Percentiles rank a stretch among this genome's conserved stretches.
Conservation (phyloP, 208 protist genomes). For the Crithidia brevicula region DNA sequence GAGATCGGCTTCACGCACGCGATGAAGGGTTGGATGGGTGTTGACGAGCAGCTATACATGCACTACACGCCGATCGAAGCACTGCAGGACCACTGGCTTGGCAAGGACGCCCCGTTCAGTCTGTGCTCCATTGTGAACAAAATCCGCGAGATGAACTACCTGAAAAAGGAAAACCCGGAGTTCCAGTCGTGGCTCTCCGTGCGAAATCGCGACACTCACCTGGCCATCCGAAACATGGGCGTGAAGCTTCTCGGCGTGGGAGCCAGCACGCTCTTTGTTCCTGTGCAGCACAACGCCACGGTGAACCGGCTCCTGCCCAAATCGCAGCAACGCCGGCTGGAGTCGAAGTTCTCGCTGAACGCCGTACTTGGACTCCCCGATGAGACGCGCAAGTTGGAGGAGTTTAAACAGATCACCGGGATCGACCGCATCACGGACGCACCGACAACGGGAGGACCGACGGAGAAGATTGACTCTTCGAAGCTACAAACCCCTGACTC, state of each 20-base stretch:
- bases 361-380: conserved; percentile 80
- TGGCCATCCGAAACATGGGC: conserved; percentile 83
- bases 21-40: conserved; percentile 86
- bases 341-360: conserved; percentile 79
- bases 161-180: conserved; percentile 88
- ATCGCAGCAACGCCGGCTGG: conserved; percentile 77
- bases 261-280: conserved; percentile 82
- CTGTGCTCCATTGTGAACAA: conserved; percentile 88
- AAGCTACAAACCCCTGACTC: not conserved
- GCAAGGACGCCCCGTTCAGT: conserved; percentile 86
- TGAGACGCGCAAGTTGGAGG: conserved; percentile 75
- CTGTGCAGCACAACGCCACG: conserved; percentile 77
- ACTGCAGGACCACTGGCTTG: conserved; percentile 90
- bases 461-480: not conserved
- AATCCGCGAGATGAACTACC: conserved; percentile 87
- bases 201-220: conserved; percentile 71
- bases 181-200: conserved; percentile 89
- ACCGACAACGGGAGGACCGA: not conserved
- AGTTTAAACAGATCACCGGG: conserved; percentile 82
- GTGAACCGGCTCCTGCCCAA: conserved; percentile 87
- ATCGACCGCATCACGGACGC: conserved; percentile 31
- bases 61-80: conserved; percentile 92
- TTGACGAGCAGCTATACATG: conserved; percentile 84
- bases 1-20: conserved; percentile 80
- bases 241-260: conserved; percentile 87